Evolutionary conservation across 1,284 basidiomycete species (phyloP).

Genomic region (Austroboletus niveus): DNA sequence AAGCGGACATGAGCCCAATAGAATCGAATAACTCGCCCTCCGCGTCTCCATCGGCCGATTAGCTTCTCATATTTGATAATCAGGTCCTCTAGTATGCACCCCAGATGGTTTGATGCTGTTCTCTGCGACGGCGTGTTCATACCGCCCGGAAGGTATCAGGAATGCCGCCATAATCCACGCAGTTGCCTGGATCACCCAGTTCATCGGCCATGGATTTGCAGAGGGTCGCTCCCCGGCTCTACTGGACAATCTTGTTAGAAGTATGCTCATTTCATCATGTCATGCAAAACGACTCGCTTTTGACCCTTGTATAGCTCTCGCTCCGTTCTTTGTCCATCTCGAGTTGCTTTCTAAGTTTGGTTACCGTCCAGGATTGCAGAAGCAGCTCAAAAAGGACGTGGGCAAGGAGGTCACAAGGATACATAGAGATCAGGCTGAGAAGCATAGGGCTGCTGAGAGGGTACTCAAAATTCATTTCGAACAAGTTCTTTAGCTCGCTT

Average conservation of each 20-base stretch:
- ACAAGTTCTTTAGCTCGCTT: no score
- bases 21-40: no score
- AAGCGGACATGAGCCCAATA: no score
- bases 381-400: conserved; percentile 66
- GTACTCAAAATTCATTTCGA: no score
- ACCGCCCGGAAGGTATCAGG: conserved; percentile 44
- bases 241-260: conserved; percentile 80
- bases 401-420: conserved; percentile 66
- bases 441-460: conserved; percentile 42
- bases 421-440: conserved; percentile 55
- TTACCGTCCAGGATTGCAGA: conserved; percentile 71
- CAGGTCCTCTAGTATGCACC: no score
- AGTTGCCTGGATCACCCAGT: conserved; percentile 79
- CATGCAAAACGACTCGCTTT: conserved; percentile 4
- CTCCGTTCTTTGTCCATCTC: conserved; percentile 91
- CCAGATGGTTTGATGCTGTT: conserved; percentile 32
- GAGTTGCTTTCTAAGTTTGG: conserved; percentile 78
- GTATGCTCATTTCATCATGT: conserved; percentile 40
- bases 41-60: no score
- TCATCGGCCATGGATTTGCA: conserved; percentile 79
- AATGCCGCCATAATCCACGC: conserved; percentile 54
- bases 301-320: conserved; percentile 58
- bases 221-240: conserved; percentile 85
- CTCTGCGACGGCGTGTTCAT: conserved; percentile 54
- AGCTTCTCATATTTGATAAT: no score